Evolutionary conservation across 352 stramenopile species (phyloP).

Genomic region (Lagenidium giganteum): DNA sequence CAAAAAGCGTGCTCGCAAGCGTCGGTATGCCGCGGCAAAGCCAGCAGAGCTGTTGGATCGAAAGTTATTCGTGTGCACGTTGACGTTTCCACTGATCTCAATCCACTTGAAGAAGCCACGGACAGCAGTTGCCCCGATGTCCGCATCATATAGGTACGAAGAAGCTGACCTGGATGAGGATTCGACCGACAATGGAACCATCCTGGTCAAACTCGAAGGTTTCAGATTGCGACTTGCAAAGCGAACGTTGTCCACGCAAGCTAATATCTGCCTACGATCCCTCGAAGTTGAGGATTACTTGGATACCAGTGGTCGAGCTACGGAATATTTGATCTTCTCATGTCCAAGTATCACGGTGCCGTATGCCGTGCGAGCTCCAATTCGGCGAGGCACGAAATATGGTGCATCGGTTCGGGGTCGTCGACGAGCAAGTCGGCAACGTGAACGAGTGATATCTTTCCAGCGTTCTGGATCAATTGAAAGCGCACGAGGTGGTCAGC

Average conservation of each 20-base stretch:
- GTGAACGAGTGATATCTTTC: conserved; percentile 68
- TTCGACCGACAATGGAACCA: conserved; percentile 46
- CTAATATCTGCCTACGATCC: conserved; percentile 61
- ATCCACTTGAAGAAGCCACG: conserved; percentile 77
- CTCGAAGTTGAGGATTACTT: conserved; percentile 78
- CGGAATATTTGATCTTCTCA: conserved; percentile 77
- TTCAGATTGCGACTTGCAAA: conserved; percentile 76
- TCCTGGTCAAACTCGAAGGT: conserved; percentile 75
- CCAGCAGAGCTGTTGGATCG: conserved; percentile 59
- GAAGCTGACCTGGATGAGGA: conserved; percentile 57
- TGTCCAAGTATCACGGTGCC: conserved; percentile 62
- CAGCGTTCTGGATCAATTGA: conserved; percentile 19
- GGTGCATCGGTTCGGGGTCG: conserved; percentile 20
- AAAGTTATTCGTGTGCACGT: conserved; percentile 69
- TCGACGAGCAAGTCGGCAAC: conserved; percentile 28
- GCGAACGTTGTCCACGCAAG: conserved; percentile 74
- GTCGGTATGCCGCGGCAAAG: too few relatives aligned
- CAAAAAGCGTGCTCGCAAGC: too few relatives aligned
- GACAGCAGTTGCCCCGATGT: conserved; percentile 29
- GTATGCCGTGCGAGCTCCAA: conserved; percentile 50
- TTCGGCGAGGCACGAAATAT: conserved; percentile 33
- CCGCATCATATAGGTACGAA: conserved; percentile 58
- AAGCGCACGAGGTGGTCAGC: conserved; percentile 9
- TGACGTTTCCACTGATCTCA: conserved; percentile 76
- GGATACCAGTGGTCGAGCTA: conserved; percentile 48